phyloP scores from a whole-genome alignment of 768 basidiomycete genomes.

The Leucosporidium creatinivorum region DNA sequence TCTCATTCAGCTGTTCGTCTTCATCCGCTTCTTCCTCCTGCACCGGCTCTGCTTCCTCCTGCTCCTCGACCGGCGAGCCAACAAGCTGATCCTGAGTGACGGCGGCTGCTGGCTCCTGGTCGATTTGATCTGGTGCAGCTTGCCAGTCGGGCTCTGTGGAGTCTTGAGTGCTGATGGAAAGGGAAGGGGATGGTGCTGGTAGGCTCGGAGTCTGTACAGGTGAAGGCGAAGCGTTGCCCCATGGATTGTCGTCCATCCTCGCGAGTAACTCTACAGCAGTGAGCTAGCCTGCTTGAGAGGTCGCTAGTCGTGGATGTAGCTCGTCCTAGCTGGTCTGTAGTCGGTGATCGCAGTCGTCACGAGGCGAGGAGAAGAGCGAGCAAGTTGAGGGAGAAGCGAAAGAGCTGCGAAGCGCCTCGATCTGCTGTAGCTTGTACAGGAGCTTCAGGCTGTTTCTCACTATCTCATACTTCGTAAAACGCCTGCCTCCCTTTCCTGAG shows the following conservation, averaged over 20 bases:
- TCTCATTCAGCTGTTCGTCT: not conserved
- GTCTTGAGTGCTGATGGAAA: constrained; percentile 2
- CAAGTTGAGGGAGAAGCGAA: no score
- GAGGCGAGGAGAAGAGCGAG: no score
- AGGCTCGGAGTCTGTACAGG: not conserved
- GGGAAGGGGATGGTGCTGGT: not conserved
- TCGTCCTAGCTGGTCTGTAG: no score
- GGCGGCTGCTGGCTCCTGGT: not conserved
- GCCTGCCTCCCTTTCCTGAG: no score
- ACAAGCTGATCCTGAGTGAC: not conserved
- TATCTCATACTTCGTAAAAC: no score
- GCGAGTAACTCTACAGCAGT: not conserved
- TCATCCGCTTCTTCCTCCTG: not conserved
- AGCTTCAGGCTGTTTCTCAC: no score
- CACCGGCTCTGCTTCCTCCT: not conserved
- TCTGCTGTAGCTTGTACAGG: no score
- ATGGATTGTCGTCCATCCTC: constrained; percentile 28
- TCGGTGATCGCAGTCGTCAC: no score
- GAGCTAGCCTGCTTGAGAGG: no score
- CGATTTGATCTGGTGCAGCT: not conserved
- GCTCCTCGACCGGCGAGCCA: not conserved
- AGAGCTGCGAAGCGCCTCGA: no score
- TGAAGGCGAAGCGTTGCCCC: constrained; percentile 12
- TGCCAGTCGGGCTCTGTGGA: constrained; percentile 1
- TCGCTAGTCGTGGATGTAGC: no score